Evolutionary conservation across 495 filamentous ascomycete genomes (phyloP).

Genomic region (Xylaria sp.): DNA sequence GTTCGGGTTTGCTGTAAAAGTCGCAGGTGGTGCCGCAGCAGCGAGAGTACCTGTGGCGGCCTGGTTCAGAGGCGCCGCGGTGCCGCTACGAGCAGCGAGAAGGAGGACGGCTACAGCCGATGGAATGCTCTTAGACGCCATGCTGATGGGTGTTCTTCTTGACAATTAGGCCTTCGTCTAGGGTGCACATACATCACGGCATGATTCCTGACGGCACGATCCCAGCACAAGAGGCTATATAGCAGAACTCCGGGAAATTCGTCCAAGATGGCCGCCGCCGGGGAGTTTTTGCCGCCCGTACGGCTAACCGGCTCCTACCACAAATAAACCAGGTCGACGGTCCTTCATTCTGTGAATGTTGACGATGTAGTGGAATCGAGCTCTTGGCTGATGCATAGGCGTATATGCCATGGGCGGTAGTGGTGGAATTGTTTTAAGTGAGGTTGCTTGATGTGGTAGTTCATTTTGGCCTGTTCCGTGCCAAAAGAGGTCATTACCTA

Average conservation of each 20-base stretch:
- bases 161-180: neutral
- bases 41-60: slow-evolving; percentile 4
- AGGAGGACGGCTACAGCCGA: neutral
- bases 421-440: slow-evolving; percentile 13
- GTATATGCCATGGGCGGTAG: neutral
- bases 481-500: slow-evolving; percentile 8
- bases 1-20: slow-evolving; percentile 41
- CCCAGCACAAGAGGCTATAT: slow-evolving; percentile 1
- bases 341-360: neutral
- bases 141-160: neutral
- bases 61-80: neutral
- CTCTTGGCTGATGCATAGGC: slow-evolving; percentile 1
- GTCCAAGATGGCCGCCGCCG: neutral
- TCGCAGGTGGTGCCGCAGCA: slow-evolving; percentile 32
- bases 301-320: neutral
- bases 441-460: slow-evolving; percentile 7
- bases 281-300: neutral
- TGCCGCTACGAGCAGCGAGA: neutral
- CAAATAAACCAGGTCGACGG: neutral
- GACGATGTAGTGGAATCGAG: neutral
- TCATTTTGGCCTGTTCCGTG: neutral
- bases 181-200: neutral
- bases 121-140: slow-evolving; percentile 12
- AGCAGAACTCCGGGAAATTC: slow-evolving; percentile 11
- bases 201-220: neutral